A percentile compares a stretch with the other conserved stretches of the same genome.
phyloP scores from a whole-genome alignment of 1,284 basidiomycete genomes.

The Schizopora paradoxa region DNA sequence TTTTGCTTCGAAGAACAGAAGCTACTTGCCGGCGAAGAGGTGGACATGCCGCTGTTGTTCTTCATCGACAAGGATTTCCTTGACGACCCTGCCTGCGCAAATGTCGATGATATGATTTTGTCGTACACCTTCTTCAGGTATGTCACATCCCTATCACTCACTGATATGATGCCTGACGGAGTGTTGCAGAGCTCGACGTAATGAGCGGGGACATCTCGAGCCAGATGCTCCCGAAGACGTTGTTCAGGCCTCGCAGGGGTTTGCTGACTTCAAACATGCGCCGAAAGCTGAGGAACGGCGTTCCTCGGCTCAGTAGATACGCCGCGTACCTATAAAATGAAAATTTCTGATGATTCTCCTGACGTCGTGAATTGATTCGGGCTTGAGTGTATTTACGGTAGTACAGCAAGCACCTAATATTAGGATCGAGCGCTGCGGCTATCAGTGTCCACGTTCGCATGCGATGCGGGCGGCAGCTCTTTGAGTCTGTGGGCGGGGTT shows the following conservation, averaged over 20 bases:
- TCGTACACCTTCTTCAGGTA: conserved; percentile 98
- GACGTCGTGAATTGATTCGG: no score
- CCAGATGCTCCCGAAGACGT: conserved; percentile 80
- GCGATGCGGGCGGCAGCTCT: no score
- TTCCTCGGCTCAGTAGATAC: no score
- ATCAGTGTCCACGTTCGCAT: no score
- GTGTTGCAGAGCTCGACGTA: conserved; percentile 64
- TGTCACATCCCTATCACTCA: conserved; percentile 22
- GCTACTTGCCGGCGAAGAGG: conserved; percentile 91
- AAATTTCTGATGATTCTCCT: no score
- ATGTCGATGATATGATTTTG: conserved; percentile 87
- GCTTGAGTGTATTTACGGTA: no score
- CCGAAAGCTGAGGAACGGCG: conserved; percentile 29
- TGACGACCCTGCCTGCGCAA: conserved; percentile 84
- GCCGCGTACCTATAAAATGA: no score
- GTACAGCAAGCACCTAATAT: no score
- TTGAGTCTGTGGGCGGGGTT: no score
- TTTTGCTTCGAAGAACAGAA: conserved; percentile 99
- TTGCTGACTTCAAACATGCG: conserved; percentile 52
- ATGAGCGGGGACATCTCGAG: conserved; percentile 75
- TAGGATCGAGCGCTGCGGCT: no score
- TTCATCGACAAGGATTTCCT: conserved; percentile 97
- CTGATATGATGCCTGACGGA: conserved; percentile 3
- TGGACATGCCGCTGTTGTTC: conserved; percentile 97
- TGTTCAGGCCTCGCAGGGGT: conserved; percentile 75